Evolutionary conservation across 2,329 filamentous ascomycete genomes (phyloP), one percentile per base, ranked within the genome.

Genomic region (Chaetomium globosum): DNA sequence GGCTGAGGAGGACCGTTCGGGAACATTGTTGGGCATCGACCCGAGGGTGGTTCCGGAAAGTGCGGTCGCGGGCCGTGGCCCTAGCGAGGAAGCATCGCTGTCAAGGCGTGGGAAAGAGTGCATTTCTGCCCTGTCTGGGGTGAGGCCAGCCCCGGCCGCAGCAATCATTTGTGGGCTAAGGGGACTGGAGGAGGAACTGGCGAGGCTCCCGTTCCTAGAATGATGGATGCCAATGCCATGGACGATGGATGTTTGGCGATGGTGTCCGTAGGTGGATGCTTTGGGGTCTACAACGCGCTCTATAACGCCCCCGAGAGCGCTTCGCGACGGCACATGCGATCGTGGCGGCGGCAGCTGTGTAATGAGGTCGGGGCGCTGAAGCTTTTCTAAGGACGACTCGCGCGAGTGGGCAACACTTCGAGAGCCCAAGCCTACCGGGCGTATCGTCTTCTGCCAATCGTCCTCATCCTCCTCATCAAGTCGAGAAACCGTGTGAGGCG

Each of bases 161-260:
- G 90, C 87, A 73, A 94, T 93, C 77, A 93, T 88, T 77, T 96
- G 90, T 62, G 93, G 92, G 77, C 92, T 96, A 73, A 97, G 82
- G 65, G 94, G 94, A 76, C 91, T 96, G 31, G 89, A 89, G 43
- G 89, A 86, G 64, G 90, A 87, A 75, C 91, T 93, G 69, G 88
- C 87, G 74, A 90, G 87, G 79, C 93, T 97, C 72, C 93, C 90
- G 84, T 96, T 96, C 78, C 94, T 84, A 72, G 86, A 86, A 85
- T 99, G 95, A 77, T 97, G 93, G 71, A 96, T 72, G 21, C 71
- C 70, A 61, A 73, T 89, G 73, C 95, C 94, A 86, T 98, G 92
- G 64, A 98, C 93, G 72, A 98, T 97, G 57, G 94, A 98, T 0
- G 94, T 96, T 80, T 99, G 93, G 63, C 95, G 89, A 79, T 98